phyloP scores from a whole-genome alignment of 192 early-diverging fungal genomes.

The Entomortierella chlamydospora region DNA sequence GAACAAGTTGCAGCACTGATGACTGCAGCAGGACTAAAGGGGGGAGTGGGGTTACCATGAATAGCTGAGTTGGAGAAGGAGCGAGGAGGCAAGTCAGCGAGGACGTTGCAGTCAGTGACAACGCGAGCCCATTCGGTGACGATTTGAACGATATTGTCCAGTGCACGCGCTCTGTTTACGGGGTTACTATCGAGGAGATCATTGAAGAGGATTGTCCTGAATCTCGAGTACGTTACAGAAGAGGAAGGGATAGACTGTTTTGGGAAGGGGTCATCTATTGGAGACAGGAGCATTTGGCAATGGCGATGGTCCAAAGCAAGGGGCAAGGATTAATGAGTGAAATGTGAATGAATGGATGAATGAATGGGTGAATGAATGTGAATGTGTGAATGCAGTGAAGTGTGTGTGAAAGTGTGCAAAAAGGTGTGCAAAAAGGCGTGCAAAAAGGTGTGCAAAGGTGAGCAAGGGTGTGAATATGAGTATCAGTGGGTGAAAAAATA shows the following conservation, averaged over 20 bases:
- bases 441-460: no score
- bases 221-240: conserved; percentile 50
- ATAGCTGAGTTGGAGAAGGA: conserved; percentile 18
- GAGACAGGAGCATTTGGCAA: conserved; percentile 49
- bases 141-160: conserved; percentile 55
- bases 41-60: conserved; percentile 36
- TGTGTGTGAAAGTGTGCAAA: no score
- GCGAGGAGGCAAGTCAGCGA: conserved; percentile 31
- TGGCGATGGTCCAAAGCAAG: not conserved
- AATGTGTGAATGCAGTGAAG: no score
- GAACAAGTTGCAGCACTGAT: conserved; percentile 5
- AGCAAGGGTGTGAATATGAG: no score
- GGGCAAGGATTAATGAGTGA: not conserved
- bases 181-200: conserved; percentile 47
- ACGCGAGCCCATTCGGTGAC: conserved; percentile 51
- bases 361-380: not conserved
- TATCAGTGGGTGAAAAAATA: no score
- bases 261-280: conserved; percentile 53
- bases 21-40: conserved; percentile 34
- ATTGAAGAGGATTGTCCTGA: conserved; percentile 52
- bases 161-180: conserved; percentile 35
- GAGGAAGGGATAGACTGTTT: conserved; percentile 37
- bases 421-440: no score
- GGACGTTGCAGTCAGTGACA: conserved; percentile 47
- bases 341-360: conserved; percentile 1